Evolutionary conservation across 2,329 filamentous ascomycete species (phyloP), one percentile per base, ranked within the genome.

Genomic region (Neonectria coccinea): DNA sequence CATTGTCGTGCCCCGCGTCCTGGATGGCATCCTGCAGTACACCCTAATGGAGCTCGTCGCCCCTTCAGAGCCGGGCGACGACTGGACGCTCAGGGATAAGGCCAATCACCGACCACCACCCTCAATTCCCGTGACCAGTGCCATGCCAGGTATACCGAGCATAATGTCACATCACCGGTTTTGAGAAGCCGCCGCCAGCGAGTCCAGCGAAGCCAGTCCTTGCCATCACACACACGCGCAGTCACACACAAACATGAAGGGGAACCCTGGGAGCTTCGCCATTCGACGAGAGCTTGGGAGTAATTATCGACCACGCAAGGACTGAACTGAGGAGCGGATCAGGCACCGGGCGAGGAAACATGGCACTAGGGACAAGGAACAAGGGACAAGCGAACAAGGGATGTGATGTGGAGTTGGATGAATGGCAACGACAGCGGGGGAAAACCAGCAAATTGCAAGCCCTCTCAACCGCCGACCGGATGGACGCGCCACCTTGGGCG

Each of bases 21-120:
- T 81, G 63, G 79, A 82, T 41, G 84, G 83, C 11, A 74, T 80
- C 22, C 69, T 86, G 47, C 79, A 82, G 59, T 86, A 86, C 70
- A 80, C 79, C 9, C 64, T 84, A 55, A 83, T 84, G 80, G 82
- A 84, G 64, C 75, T 84, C 47, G 76, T 81, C 42, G 78, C 78
- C 44, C 75, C 77, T 16, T 75, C 73, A 59, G 77, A 79, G 48
- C 69, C 77, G 1, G 77, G 78, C 36, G 77, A 78, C 59, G 74
- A 80, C 65, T 81, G 79, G 78, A 76, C 75, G 16, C 70, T 83
- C 18, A 74, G 74, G 39, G 76, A 79, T 65, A 78, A 79, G 60
- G 57, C 62, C 56, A 65, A 61, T 51, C 67, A 61, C 52, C 67
- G 70, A 54, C 72, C 70, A 53, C 72, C 75, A 33, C 73, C 74